Evolutionary conservation across 2,329 filamentous ascomycete species (phyloP).

Genomic region (Colletotrichum horii): DNA sequence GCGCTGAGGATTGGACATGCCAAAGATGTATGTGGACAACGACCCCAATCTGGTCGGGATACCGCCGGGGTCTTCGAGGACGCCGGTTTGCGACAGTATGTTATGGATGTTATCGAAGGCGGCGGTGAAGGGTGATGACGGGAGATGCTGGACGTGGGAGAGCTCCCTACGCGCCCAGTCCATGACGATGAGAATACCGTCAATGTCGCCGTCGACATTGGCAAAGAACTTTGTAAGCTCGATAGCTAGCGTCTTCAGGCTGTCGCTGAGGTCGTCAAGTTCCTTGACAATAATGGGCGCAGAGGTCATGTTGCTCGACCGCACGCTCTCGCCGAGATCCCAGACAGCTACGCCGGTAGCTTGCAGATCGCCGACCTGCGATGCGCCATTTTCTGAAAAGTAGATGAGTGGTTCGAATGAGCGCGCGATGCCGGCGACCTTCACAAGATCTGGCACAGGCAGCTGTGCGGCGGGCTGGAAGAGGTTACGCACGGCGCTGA

Average conservation of each 20-base stretch:
- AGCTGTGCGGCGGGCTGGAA: conserved; percentile 70
- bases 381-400: conserved; percentile 88
- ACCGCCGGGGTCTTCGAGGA: conserved; percentile 60
- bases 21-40: conserved; percentile 76
- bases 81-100: conserved; percentile 68
- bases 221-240: conserved; percentile 93
- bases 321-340: conserved; percentile 91
- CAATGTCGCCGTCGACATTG: conserved; percentile 91
- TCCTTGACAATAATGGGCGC: conserved; percentile 85
- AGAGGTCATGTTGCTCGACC: conserved; percentile 88
- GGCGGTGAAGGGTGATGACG: conserved; percentile 68
- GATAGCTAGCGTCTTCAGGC: conserved; percentile 80
- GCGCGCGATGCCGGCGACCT: conserved; percentile 86
- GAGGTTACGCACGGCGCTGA: conserved; percentile 69
- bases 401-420: conserved; percentile 95
- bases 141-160: conserved; percentile 66
- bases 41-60: conserved; percentile 72
- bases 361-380: conserved; percentile 86
- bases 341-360: conserved; percentile 93
- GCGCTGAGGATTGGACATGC: conserved; percentile 79
- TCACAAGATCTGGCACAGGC: conserved; percentile 84
- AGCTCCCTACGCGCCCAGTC: conserved; percentile 93
- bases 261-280: conserved; percentile 85
- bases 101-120: conserved; percentile 86
- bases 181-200: conserved; percentile 93